Base-by-base conservation (phyloP, 306 rosid species). In the Prinsepia uniflora region DNA sequence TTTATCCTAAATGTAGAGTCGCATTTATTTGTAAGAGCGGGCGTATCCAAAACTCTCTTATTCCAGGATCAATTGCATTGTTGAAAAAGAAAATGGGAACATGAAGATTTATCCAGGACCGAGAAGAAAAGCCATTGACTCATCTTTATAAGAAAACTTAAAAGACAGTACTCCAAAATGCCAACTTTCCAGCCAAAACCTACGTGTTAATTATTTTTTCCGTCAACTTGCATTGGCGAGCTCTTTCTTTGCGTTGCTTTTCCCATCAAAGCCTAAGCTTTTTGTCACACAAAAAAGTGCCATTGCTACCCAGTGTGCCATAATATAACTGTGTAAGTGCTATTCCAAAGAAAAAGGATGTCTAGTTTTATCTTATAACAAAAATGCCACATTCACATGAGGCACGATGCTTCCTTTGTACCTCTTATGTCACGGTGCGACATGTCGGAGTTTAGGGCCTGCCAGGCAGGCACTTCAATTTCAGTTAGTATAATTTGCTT, bases 171-270 rank as follows among this genome's bases (percentile, higher is more conserved):
- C 41, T 67, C 63, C 79, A 74, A 70, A 60, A 66, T 13, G 57
- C 36, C 19, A 63, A 75, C 93, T 87, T 89, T 87, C 84, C 96
- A 92, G 84, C 87, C 72, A 71, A 67, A 59, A 5, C 70, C 70
- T 75, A 84, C 91, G 90, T 83, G 94, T 79, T 71, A n/a, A 17
- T 54, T 30, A 30, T 30, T 30, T 1, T 76, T 48, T 71, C 10
- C 69, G 65, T 64, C 40, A 55, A 63, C 75, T 65, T 11, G 46
- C 65, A 63, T 77, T 56, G 7, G 46, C 65, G 55, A 65, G 66
- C 8, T 62, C 56, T 68, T 68, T 67, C 65, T 78, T 52, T 71
- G 52, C 49, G 49, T 71, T 56, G 81, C 68, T 78, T 74, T 75
- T 42, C 43, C 63, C 48, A 36, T 3, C 24, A 84, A 87, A 82